These are phyloP conservation scores for Lodderomyces metapsilosis DNA, from an alignment of 1,139 yeast genomes.

Conservation along the genomic window DNA sequence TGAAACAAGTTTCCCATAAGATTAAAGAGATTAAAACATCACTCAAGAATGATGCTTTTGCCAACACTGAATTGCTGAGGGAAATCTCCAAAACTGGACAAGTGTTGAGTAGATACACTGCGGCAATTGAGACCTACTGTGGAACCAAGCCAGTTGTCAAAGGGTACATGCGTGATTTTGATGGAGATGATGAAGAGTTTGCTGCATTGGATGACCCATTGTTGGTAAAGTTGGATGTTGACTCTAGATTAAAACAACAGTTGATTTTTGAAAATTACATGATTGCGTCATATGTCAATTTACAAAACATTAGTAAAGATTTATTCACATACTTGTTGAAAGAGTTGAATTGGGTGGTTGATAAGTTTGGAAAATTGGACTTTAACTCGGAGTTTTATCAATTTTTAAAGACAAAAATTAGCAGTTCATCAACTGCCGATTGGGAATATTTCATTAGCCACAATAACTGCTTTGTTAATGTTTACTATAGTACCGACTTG, in stretches of 20 bases:
- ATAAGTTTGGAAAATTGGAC: conserved; percentile 34
- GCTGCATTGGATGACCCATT: conserved; percentile 43
- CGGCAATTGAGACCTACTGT: conserved; percentile 36
- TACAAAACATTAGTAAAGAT: conserved; percentile 46
- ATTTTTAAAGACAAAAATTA: conserved; percentile 23
- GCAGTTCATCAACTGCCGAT: conserved; percentile 25
- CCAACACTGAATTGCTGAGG: conserved; percentile 34
- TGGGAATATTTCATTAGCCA: conserved; percentile 42
- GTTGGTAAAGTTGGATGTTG: conserved; percentile 39
- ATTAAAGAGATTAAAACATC: conserved; percentile 45
- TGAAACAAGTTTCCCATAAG: conserved; percentile 37
- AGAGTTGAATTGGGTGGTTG: conserved; percentile 34
- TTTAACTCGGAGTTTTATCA: conserved; percentile 16
- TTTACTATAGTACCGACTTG: conserved; percentile 24
- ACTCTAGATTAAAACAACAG: conserved; percentile 43
- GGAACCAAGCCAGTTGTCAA: conserved; percentile 27
- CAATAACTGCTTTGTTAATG: conserved; percentile 38
- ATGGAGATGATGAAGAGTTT: conserved; percentile 19
- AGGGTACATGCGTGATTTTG: conserved; percentile 20
- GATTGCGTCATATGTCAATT: conserved; percentile 44
- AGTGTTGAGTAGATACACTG: conserved; percentile 30
- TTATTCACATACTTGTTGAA: conserved; percentile 39
- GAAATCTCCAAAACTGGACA: conserved; percentile 45
- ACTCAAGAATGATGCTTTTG: conserved; percentile 44
- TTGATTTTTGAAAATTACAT: conserved; percentile 44